phyloP scores from a whole-genome alignment of 2,329 filamentous ascomycete species.

The Paracoccidioides brasiliensis region DNA sequence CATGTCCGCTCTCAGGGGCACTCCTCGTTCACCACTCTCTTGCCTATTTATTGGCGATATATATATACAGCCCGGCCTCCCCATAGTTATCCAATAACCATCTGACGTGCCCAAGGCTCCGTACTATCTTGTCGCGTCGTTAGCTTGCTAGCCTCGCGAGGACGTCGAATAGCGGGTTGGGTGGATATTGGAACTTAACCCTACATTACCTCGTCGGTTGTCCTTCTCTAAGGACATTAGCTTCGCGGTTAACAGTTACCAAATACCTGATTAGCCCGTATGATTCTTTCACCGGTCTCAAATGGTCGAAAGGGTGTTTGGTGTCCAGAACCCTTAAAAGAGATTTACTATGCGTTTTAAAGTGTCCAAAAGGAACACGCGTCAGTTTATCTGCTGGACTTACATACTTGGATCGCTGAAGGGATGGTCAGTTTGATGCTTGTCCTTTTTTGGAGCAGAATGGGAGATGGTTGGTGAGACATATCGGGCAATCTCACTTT shows the following conservation, averaged over 20 bases:
- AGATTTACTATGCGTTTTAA: slow-evolving; percentile 36
- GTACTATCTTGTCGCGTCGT: slow-evolving; percentile 48
- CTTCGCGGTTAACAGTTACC: slow-evolving; percentile 60
- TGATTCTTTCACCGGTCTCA: slow-evolving; percentile 20
- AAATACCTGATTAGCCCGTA: slow-evolving; percentile 51
- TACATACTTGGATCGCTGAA: slow-evolving; percentile 48
- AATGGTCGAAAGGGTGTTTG: slow-evolving; percentile 24
- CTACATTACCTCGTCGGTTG: slow-evolving; percentile 66
- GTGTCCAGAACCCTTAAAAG: slow-evolving; percentile 37
- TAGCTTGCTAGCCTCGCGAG: slow-evolving; percentile 32
- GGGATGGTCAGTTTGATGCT: slow-evolving; percentile 42
- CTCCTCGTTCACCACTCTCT: slow-evolving; percentile 25
- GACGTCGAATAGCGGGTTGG: slow-evolving; percentile 38
- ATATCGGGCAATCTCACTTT: slow-evolving; percentile 36
- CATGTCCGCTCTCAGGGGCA: slow-evolving; percentile 6
- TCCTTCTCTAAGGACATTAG: slow-evolving; percentile 32
- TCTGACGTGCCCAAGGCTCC: slow-evolving; percentile 42
- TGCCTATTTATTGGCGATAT: slow-evolving; percentile 17
- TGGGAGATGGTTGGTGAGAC: slow-evolving; percentile 40
- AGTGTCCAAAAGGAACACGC: slow-evolving; percentile 28
- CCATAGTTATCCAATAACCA: slow-evolving; percentile 63
- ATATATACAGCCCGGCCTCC: slow-evolving; percentile 46
- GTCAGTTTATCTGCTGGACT: slow-evolving; percentile 43
- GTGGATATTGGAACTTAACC: slow-evolving; percentile 87
- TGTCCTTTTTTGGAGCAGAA: slow-evolving; percentile 17